phyloP scores from a whole-genome alignment of 352 stramenopile genomes.

The Globisporangium megalacanthum region DNA sequence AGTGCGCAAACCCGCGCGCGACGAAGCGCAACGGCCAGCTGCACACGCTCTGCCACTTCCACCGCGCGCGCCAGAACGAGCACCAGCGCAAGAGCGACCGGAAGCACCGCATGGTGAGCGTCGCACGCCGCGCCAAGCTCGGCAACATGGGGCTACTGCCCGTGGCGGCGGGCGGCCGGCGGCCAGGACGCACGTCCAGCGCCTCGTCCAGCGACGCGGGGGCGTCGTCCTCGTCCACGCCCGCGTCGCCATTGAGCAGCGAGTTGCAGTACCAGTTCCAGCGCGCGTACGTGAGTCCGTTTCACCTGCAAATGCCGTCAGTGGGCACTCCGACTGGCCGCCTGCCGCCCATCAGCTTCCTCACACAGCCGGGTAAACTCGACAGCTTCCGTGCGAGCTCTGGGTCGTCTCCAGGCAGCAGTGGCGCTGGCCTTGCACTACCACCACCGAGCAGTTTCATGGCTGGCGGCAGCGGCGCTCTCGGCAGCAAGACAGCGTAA shows the following conservation, averaged over 20 bases:
- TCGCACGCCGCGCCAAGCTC: constrained; percentile 66
- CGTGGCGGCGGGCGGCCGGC: not conserved
- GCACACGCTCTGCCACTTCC: constrained; percentile 83
- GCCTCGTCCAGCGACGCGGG: constrained; percentile 19
- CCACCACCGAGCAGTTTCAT: constrained; percentile 54
- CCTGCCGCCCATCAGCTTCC: constrained; percentile 70
- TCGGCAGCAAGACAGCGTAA: constrained; percentile 52
- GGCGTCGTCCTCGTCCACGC: constrained; percentile 14
- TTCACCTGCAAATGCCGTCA: constrained; percentile 7
- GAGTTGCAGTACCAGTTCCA: constrained; percentile 9
- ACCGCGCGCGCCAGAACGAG: constrained; percentile 79
- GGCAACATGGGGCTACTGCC: constrained; percentile 49
- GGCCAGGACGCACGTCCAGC: not conserved
- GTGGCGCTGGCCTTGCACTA: constrained; percentile 13
- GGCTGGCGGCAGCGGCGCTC: constrained; percentile 22
- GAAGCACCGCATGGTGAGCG: constrained; percentile 80
- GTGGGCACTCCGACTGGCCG: constrained; percentile 27
- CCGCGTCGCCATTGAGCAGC: constrained; percentile 31
- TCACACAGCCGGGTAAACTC: constrained; percentile 62
- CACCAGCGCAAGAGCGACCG: constrained; percentile 85
- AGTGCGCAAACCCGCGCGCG: constrained; percentile 75
- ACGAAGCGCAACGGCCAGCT: constrained; percentile 83
- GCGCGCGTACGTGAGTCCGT: constrained; percentile 8
- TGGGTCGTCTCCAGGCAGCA: constrained; percentile 9
- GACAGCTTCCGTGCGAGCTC: constrained; percentile 52